phyloP scores from a whole-genome alignment of 352 stramenopile genomes.

The Globisporangium orthogonon region DNA sequence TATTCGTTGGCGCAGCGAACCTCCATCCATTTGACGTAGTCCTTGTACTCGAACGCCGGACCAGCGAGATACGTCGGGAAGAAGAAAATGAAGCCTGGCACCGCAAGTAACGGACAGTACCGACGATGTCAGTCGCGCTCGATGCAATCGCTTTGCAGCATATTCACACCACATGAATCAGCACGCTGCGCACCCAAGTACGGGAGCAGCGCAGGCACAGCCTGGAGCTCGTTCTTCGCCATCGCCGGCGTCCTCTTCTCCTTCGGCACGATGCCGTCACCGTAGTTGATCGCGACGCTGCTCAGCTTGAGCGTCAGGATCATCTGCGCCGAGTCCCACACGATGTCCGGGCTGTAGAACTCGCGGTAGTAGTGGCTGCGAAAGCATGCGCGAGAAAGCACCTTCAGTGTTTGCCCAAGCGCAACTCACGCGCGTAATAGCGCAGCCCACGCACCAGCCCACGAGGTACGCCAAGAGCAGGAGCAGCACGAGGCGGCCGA shows the following conservation, averaged over 20 bases:
- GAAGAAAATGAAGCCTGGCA: constrained; percentile 78
- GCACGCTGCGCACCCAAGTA: constrained; percentile 48
- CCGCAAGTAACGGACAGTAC: background rate
- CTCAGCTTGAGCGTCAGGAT: constrained; percentile 82
- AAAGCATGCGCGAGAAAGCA: background rate
- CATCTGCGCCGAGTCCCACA: constrained; percentile 86
- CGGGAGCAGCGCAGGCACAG: constrained; percentile 53
- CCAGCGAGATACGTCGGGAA: constrained; percentile 84
- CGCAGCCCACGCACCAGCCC: constrained; percentile 25
- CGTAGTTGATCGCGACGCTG: constrained; percentile 79
- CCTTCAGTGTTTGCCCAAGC: background rate
- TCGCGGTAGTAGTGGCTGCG: constrained; percentile 82
- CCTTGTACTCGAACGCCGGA: constrained; percentile 80
- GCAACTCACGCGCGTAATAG: background rate
- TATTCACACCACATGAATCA: background rate
- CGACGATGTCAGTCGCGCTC: background rate
- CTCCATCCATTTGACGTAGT: constrained; percentile 81
- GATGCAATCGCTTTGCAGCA: too few species aligned
- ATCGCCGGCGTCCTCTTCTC: constrained; percentile 73
- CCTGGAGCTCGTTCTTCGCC: constrained; percentile 65
- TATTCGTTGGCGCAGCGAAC: constrained; percentile 10
- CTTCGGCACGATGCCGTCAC: constrained; percentile 54
- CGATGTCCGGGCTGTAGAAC: constrained; percentile 69
- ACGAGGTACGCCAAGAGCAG: constrained; percentile 65
- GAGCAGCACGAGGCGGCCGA: constrained; percentile 59